Conservation (phyloP, 2,329 filamentous ascomycete species). For the Aquanectria penicillioides region DNA sequence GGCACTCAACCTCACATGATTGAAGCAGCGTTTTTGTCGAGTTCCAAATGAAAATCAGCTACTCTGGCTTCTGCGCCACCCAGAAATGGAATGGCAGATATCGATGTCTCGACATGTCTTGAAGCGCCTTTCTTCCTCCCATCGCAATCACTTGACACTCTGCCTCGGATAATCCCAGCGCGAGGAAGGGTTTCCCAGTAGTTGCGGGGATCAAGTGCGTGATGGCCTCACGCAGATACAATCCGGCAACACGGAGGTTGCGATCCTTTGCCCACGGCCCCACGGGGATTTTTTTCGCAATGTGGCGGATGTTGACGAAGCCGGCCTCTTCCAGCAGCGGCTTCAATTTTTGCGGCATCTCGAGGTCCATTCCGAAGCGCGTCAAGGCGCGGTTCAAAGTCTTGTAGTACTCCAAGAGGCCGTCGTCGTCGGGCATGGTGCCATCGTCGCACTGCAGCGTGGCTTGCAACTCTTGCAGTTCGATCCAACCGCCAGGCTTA, state of each 20-base stretch:
- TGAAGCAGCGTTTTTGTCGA: no score
- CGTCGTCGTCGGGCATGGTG: slow-evolving; percentile 1
- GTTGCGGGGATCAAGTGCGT: background rate
- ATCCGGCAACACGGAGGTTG: background rate
- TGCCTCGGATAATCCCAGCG: background rate
- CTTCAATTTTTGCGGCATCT: background rate
- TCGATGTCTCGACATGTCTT: background rate
- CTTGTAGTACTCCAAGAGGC: background rate
- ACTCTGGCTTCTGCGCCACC: background rate
- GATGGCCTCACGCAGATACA: slow-evolving; percentile 1
- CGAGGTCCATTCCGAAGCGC: slow-evolving; percentile 2
- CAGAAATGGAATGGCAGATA: background rate
- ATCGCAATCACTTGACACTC: background rate
- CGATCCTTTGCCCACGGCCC: slow-evolving; percentile 3
- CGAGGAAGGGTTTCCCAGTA: background rate
- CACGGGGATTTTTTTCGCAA: slow-evolving; percentile 1
- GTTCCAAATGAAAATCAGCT: no score
- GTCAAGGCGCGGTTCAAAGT: background rate
- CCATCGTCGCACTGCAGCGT: slow-evolving; percentile 2
- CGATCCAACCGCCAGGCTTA: background rate
- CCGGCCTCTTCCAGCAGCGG: background rate
- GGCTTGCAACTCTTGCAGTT: background rate
- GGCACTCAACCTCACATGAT: no score
- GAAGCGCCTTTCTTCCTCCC: background rate
- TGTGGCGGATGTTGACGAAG: slow-evolving; percentile 2